Conservation (phyloP, 495 filamentous ascomycete species). For the Tuber indicum region DNA sequence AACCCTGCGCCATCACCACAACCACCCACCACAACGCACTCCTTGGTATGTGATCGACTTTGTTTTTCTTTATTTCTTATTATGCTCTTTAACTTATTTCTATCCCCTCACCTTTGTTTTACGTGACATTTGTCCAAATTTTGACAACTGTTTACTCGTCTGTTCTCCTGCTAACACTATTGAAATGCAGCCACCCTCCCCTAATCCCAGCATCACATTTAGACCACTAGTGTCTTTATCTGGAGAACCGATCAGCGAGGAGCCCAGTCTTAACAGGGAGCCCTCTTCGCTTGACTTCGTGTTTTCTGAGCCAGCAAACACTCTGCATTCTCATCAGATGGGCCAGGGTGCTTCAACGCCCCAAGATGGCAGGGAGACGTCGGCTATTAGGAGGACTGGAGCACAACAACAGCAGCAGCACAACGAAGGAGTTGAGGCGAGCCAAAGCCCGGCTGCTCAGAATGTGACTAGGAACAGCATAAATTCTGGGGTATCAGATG, state of each 20-base stretch:
- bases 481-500: slow-evolving; percentile 23
- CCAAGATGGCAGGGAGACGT: slow-evolving; percentile 38
- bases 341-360: slow-evolving; percentile 43
- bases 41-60: background rate
- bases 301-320: slow-evolving; percentile 35
- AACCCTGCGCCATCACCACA: background rate
- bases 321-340: slow-evolving; percentile 41
- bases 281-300: slow-evolving; percentile 35
- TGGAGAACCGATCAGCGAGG: slow-evolving; percentile 39
- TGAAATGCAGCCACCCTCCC: background rate
- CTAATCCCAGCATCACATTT: slow-evolving; percentile 22
- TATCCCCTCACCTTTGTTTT: background rate
- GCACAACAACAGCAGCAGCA: slow-evolving; percentile 22
- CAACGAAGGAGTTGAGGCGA: slow-evolving; percentile 17
- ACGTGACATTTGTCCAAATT: background rate
- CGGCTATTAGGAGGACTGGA: slow-evolving; percentile 22
- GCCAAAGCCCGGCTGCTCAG: slow-evolving; percentile 17
- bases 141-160: background rate
- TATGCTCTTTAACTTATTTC: background rate
- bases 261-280: slow-evolving; percentile 37
- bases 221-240: slow-evolving; percentile 34
- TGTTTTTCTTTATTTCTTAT: background rate
- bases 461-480: slow-evolving; percentile 20
- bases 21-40: background rate
- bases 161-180: slow-evolving; percentile 43